A percentile compares a stretch with the other conserved stretches of the same genome.
phyloP scores from a whole-genome alignment of 768 basidiomycete species.

The Macrolepiota albuminosa region DNA sequence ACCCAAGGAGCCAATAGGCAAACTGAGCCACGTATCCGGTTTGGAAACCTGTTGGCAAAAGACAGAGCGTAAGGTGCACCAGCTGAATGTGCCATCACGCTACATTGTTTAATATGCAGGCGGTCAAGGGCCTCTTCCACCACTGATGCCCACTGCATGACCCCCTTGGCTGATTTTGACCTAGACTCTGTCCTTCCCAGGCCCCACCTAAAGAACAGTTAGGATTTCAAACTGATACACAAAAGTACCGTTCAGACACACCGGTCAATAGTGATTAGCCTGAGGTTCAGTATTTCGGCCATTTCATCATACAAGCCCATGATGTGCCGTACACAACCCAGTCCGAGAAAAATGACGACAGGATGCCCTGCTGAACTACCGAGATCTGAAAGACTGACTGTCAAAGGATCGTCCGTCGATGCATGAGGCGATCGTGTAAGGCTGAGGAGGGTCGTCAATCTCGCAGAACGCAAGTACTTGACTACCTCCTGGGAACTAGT shows the following conservation, averaged over 20 bases:
- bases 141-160: constrained; percentile 86
- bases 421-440: constrained; percentile 80
- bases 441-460: constrained; percentile 76
- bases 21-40: constrained; percentile 77
- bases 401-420: constrained; percentile 66
- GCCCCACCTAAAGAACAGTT: constrained; percentile 65
- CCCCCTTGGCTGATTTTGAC: constrained; percentile 66
- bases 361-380: constrained; percentile 84
- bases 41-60: constrained; percentile 69
- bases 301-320: constrained; percentile 97
- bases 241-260: constrained; percentile 27
- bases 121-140: constrained; percentile 89
- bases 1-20: constrained; percentile 97
- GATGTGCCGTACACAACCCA: constrained; percentile 92
- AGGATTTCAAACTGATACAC: constrained; percentile 8
- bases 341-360: constrained; percentile 85
- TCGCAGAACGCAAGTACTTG: constrained; percentile 80
- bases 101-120: constrained; percentile 72
- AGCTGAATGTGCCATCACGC: constrained; percentile 93
- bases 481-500: constrained; percentile 69
- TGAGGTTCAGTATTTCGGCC: constrained; percentile 79
- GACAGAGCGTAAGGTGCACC: constrained; percentile 94
- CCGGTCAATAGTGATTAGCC: constrained; percentile 93
- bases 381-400: constrained; percentile 91
- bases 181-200: constrained; percentile 80